Base-by-base conservation (phyloP, 1,284 basidiomycete species). In the Pseudozyma sp. region DNA sequence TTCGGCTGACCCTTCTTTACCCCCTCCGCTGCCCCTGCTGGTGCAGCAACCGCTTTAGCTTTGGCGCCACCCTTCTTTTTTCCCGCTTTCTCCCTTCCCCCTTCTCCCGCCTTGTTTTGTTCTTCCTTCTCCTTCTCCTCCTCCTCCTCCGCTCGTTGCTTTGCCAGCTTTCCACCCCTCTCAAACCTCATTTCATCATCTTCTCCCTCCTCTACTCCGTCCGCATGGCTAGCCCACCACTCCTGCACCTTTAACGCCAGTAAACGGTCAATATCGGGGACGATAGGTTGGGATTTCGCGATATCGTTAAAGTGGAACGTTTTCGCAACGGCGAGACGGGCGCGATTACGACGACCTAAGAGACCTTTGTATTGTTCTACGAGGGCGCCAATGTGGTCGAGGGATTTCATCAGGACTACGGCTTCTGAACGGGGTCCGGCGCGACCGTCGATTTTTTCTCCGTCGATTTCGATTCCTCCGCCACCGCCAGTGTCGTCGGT, bases 341-440 rank as follows among this genome's bases (percentile, higher is more conserved):
- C 76, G 0, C 73, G 51, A 16, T 74, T 75, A 6, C 76, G 39
- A n/a, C 76, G 39, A 0, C 71, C 76, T 14, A 78, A 13, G n/a
- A 78, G n/a, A 0, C 59, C 73, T 1, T 57, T 34, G 31, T 76
- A 75, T 34, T 60, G 52, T 47, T 78, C 71, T 7, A 78, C 51
- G 1, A 69, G 40, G 35, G 49, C 62, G 4, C 63, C 56, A 5
- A 76, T 74, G 38, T 75, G 69, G 18, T 78, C 76, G 0, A 78
- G 42, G 36, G 58, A 59, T 53, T 77, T 73, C 65, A 77, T 74
- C 49, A 79, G 43, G 18, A 79, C 78, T 14, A 77, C 70, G 14
- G 78, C 79, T 52, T 81, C 79, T 35, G 70, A 75, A 10, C 78
- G 12, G 3, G 76, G 78, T 0, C 78, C 78, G 1, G 78, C 72